Base-by-base conservation (phyloP, 176 grass and related monocot species). In the Rhynchospora breviuscula region DNA sequence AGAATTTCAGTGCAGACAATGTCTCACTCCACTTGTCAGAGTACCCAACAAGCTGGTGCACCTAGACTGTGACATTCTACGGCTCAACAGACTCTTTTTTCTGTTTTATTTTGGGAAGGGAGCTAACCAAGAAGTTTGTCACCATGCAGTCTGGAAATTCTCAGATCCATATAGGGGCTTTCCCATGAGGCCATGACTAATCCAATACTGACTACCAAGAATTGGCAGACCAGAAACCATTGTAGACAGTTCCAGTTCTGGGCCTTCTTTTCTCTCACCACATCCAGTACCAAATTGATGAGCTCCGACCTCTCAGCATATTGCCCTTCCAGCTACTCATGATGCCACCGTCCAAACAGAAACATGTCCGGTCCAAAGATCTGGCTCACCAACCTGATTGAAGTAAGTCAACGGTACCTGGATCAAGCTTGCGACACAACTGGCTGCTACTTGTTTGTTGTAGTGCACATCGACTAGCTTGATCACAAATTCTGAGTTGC, bases 101-200 rank as follows among this genome's bases (percentile, higher is more conserved):
- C 26, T 29, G 26, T 29, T 29, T n/a, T n/a, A n/a, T n/a, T n/a
- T n/a, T n/a, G n/a, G n/a, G 33, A 35, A 35, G 33, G 33, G 33
- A 3, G 33, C 13, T 17, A 58, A 58, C 54, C 4, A 11, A 18
- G 14, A 58, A 58, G 9, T 4, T 7, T 18, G 15, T 6, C 56
- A 58, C 56, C 5, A 6, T 58, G 10, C 15, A 58, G 56, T 58
- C 14, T 58, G 56, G 5, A 58, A 58, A 58, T 40, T 40, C 89
- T 78, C 89, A 40, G 86, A 88, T 88, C 84, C 83, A 86, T 91
- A 68, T 88, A 85, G 83, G 88, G 1, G 78, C 88, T 94, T 10
- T 89, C 92, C 7, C 89, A 94, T n/a, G n/a, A n/a, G n/a, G n/a
- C n/a, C n/a, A n/a, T 94, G 54, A 89, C 92, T 85, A 87, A 94